These are phyloP conservation scores for Phlegmacium glaucopus DNA, from an alignment of 768 basidiomycete genomes.

Conservation along the genomic window DNA sequence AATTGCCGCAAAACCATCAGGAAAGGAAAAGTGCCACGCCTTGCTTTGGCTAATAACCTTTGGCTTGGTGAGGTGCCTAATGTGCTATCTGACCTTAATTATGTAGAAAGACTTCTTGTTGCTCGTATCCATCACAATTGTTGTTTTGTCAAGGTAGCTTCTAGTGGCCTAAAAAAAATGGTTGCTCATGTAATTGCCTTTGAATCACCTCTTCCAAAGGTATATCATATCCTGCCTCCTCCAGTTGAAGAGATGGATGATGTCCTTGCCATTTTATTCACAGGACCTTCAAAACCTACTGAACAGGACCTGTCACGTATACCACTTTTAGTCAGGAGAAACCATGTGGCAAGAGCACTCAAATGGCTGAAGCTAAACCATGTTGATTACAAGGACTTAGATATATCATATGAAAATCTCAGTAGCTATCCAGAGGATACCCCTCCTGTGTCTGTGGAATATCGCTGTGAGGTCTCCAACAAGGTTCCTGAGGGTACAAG, in stretches of 20 bases:
- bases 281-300: conserved; percentile 8
- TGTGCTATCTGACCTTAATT: conserved; percentile 18
- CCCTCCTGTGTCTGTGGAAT: conserved; percentile 13
- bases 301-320: conserved; percentile 5
- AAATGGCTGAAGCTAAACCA: conserved; percentile 10
- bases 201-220: conserved; percentile 14
- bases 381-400: conserved; percentile 3
- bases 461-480: conserved; percentile 1
- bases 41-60: conserved; percentile 26
- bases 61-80: conserved; percentile 31
- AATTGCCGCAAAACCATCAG: conserved; percentile 3
- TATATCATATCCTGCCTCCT: conserved; percentile 21
- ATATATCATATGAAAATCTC: conserved; percentile 20
- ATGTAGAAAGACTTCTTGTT: conserved; percentile 23
- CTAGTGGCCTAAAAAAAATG: conserved; percentile 24
- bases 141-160: conserved; percentile 24
- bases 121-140: conserved; percentile 20
- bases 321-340: conserved; percentile 8
- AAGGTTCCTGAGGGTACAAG: conserved; percentile 1
- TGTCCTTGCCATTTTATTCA: conserved; percentile 15
- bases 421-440: conserved; percentile 15
- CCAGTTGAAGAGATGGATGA: conserved; percentile 18
- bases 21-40: conserved; percentile 16
- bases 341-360: background rate
- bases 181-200: too few relatives aligned